These are phyloP conservation scores for Alternaria viburni DNA, from an alignment of 2,329 filamentous ascomycete genomes.

Conservation along the genomic window DNA sequence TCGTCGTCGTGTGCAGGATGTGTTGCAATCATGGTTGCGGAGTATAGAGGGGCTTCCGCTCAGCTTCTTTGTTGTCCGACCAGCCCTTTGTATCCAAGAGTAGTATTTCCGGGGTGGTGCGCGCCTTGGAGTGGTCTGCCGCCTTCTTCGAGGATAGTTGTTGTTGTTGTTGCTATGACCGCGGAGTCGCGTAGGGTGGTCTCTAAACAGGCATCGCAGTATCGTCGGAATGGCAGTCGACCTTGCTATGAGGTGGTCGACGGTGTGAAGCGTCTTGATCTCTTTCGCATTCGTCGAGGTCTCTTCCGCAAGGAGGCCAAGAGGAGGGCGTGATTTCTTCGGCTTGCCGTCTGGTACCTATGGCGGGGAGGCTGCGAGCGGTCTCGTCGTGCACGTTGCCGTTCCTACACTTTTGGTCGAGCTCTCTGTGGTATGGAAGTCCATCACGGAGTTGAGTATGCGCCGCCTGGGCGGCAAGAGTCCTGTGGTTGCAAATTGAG, in stretches of 20 bases:
- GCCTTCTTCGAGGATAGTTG: neutral
- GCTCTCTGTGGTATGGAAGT: neutral
- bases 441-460: neutral
- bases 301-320: neutral
- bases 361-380: neutral
- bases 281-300: neutral
- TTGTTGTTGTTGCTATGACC: neutral
- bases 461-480: neutral
- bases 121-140: neutral
- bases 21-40: neutral
- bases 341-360: neutral
- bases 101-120: neutral
- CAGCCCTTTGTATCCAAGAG: neutral
- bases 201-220: too few relatives aligned
- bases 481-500: neutral
- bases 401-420: neutral
- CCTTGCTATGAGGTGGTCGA: too few relatives aligned
- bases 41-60: neutral
- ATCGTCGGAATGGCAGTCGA: too few relatives aligned
- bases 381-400: neutral
- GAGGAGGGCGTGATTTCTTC: neutral
- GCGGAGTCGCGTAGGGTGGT: neutral
- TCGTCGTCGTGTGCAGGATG: neutral
- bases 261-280: neutral
- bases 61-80: neutral